These are phyloP conservation scores for Xylaria sp. DNA, from an alignment of 495 filamentous ascomycete genomes.

Conservation along the genomic window DNA sequence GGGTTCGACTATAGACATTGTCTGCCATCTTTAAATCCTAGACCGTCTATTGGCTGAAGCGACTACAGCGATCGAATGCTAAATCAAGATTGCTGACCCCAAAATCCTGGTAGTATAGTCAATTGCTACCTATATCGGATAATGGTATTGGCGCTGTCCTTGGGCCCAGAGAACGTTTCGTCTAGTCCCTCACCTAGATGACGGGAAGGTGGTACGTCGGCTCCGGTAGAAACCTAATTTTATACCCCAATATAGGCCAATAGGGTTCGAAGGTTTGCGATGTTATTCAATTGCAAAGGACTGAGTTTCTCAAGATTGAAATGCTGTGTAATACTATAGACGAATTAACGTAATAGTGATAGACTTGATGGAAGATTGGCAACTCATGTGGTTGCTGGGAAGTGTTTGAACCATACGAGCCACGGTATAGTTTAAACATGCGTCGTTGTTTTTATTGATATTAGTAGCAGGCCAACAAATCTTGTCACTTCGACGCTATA, in stretches of 20 bases:
- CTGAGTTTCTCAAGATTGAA: background rate
- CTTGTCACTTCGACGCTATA: background rate
- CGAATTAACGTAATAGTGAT: background rate
- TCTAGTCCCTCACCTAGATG: background rate
- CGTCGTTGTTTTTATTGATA: background rate
- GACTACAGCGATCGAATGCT: background rate
- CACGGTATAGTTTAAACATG: background rate
- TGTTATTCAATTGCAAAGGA: background rate
- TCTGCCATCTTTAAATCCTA: background rate
- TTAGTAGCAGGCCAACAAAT: background rate
- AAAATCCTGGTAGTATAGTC: background rate
- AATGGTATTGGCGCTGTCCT: background rate
- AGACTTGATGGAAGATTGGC: background rate
- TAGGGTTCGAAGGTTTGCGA: background rate
- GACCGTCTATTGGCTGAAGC: background rate
- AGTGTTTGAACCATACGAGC: background rate
- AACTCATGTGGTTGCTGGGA: background rate
- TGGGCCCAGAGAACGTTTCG: background rate
- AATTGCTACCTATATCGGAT: slow-evolving; percentile 7
- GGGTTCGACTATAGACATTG: background rate
- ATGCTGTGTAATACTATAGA: background rate
- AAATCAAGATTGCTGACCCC: slow-evolving; percentile 2
- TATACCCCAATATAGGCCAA: background rate
- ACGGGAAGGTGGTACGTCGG: background rate
- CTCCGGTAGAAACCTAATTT: background rate